Evolutionary conservation across 1,284 basidiomycete species (phyloP), one percentile per base, ranked within the genome.

Genomic region (Ceratobasidium sp.): DNA sequence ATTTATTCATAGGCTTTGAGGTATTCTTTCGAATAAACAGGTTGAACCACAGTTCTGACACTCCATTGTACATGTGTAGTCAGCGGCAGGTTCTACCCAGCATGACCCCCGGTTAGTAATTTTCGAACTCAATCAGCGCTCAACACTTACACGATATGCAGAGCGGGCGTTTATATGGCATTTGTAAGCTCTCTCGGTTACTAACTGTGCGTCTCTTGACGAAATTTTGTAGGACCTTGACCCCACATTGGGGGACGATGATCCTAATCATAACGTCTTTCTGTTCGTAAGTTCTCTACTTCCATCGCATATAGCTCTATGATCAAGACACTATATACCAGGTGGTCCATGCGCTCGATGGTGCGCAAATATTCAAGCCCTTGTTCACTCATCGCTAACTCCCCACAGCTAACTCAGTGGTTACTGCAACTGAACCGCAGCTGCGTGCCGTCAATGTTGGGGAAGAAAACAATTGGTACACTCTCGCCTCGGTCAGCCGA

Each of bases 181-280:
- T 61, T 61, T 29, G 59, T 61, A 29, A 61, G 59, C 37, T 37
- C 2, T 37, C 4, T 25, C n/a, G 17, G 17, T 8, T 37, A 9
- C 29, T 1, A 15, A n/a, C 15, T 11, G 17, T 1, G n/a, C 2
- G 34, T 43, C 37, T 37, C 34, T 22, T 69, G 68, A 34, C 67
- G 69, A 40, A 44, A 56, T 19, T 37, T 25, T 22, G 52, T 17
- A 66, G 54, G 32, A 64, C 54, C 44, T 29, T 37, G 74, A 67
- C 49, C 65, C 76, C 22, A 7, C 52, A n/a, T 49, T 69, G 44
- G 56, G 57, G 37, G 57, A 17, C n/a, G 29, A 32, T 22, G 32
- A 34, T 37, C 11, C 59, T 6, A 61, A 61, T 37, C 59, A 43
- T 34, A 61, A 61, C 37, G 59, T 61, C 8, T 61, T 61, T 13